Evolutionary conservation across 805 yeast species (phyloP), one percentile per base, ranked within the genome.

Genomic region (Isabelozyma gotoi): DNA sequence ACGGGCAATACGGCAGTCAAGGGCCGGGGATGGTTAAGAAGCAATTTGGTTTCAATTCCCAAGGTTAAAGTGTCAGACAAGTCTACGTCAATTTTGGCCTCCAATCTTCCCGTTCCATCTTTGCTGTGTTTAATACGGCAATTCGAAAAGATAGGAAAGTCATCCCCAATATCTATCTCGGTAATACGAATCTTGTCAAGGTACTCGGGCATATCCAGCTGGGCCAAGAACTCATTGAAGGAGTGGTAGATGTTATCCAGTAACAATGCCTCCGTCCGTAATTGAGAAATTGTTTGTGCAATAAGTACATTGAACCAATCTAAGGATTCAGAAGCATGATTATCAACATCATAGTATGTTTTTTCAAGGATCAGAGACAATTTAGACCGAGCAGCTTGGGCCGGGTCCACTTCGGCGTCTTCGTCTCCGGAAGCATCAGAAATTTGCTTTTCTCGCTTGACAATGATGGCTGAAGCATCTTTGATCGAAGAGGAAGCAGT

Each of bases 291-390:
- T 6, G 90, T 83, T 61, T 94, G 97, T 0, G 97, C 99, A 15
- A 94, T 77, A 31, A 94, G 71, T 1, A 94, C 97, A 51, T 92
- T 94, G 63, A 94, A 89, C 99, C 99, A 94, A 62, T 94, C 99
- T 47, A 94, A 68, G 0, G 97, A 85, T 67, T 94, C 99, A 0
- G 97, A 79, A 14, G 82, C 74, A 61, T 94, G 99, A 19, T 81
- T 82, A 37, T 83, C 82, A 1, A 94, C 97, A 57, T 94, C 87
- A 63, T 94, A 94, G 59, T 89, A 89, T 0, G 97, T 90, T 55
- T 90, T 91, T 50, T 92, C 97, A 33, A 94, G 68, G 16, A 94
- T 88, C n/a, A 70, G 48, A 12, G 59, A 51, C 8, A 68, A 52
- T 32, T 56, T 60, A 7, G 61, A 51, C 10, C 48, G 44, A 16